Base-by-base conservation (phyloP, 2,329 filamentous ascomycete genomes). In the Madurella mycetomatis region DNA sequence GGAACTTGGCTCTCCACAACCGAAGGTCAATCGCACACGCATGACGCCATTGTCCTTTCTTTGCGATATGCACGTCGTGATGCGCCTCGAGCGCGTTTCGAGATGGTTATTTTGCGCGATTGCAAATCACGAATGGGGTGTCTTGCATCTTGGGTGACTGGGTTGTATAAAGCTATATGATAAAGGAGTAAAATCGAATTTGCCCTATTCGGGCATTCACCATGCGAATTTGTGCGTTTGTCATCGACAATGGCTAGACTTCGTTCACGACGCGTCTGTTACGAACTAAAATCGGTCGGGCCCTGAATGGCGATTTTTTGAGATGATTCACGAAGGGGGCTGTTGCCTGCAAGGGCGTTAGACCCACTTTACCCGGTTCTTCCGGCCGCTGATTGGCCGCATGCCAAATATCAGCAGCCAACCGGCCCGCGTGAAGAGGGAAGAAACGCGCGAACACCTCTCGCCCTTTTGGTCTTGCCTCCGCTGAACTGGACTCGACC, bases 1-100 rank as follows among this genome's bases (percentile, higher is more conserved):
- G 53, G 47, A 59, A 56, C 40, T 53, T 41, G 53, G 48, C 51
- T 52, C 55, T 50, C 54, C 48, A 43, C 51, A 53, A 51, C 32
- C 51, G 45, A 41, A 49, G 16, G 34, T 37, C 47, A 43, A 49
- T 49, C 45, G 42, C 19, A 43, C 19, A 46, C 49, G n/a, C 56
- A 62, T 62, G 60, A 62, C 60, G 60, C 48, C 60, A 62, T 59
- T 53, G 50, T 55, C 34, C 15, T 47, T 39, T 46, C 43, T 55
- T 55, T 47, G 48, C 51, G 49, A 61, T 50, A 15, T 49, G 32
- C 39, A 56, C 49, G 50, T 57, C 55, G 44, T 41, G 53, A 57
- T 61, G 57, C 55, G 41, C 39, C 54, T 37, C 31, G 46, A 53
- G 41, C 60, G 60, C 60, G 58, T 62, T 52, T 57, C 41, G 15